A percentile compares a stretch with the other conserved stretches of the same genome.
Conservation (phyloP, 306 rosid species). For the Medicago ruthenica region DNA sequence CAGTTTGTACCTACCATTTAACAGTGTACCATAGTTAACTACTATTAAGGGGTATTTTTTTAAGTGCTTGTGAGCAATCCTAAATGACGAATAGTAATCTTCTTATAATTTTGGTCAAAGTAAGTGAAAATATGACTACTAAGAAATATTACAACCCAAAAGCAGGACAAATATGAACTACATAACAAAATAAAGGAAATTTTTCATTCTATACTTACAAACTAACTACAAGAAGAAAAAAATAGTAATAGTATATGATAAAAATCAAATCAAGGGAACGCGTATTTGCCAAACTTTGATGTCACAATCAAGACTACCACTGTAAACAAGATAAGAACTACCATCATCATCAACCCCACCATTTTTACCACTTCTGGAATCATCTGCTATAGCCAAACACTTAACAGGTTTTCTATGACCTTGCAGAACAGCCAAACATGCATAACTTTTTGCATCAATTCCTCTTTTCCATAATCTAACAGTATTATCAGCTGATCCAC, state of each 20-base stretch:
- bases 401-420: slow-evolving; percentile 67
- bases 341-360: slow-evolving; percentile 7
- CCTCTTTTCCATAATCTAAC: slow-evolving; percentile 77
- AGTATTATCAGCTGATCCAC: slow-evolving; percentile 76
- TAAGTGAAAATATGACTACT: no score
- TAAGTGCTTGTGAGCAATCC: no score
- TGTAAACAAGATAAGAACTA: slow-evolving; percentile 58
- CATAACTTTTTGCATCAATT: slow-evolving; percentile 40
- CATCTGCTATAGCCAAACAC: slow-evolving; percentile 57
- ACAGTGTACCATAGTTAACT: no score
- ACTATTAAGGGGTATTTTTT: no score
- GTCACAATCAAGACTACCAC: slow-evolving; percentile 72
- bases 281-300: slow-evolving; percentile 64
- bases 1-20: no score
- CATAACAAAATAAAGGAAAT: neutral
- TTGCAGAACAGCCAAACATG: slow-evolving; percentile 68
- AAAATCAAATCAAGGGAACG: slow-evolving; percentile 41
- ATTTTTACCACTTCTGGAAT: neutral
- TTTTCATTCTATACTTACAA: neutral
- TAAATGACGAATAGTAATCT: no score
- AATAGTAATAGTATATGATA: neutral
- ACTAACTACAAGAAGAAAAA: neutral
- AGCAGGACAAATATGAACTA: neutral
- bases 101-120: no score
- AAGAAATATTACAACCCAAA: neutral